A percentile compares a stretch with the other conserved stretches of the same genome.
phyloP scores from a whole-genome alignment of 116 monocot species.

The Posidonia oceanica region DNA sequence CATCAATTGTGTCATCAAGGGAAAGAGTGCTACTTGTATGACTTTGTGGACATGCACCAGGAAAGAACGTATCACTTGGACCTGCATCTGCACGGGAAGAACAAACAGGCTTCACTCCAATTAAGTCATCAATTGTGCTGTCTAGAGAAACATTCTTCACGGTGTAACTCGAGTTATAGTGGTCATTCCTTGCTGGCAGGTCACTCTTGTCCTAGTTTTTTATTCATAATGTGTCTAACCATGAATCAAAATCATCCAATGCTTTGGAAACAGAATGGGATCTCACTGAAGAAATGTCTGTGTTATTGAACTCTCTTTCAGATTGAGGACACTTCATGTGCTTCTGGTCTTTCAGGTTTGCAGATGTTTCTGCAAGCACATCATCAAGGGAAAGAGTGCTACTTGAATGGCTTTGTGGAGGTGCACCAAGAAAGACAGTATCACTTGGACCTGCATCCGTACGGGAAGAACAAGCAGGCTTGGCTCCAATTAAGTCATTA shows the following conservation, averaged over 20 bases:
- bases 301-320: background rate
- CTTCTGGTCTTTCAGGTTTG: slow-evolving; percentile 4
- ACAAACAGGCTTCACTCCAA: background rate
- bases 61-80: background rate
- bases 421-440: background rate
- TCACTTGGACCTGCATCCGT: background rate
- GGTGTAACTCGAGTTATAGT: background rate
- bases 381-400: slow-evolving; percentile 11
- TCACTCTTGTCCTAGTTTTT: background rate
- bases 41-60: background rate
- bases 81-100: background rate
- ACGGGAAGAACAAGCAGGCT: background rate
- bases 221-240: slow-evolving; percentile 8
- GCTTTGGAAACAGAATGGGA: slow-evolving; percentile 7
- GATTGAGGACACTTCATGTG: background rate
- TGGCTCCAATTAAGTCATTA: slow-evolving; percentile 10
- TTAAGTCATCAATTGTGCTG: slow-evolving; percentile 9
- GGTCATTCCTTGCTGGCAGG: background rate
- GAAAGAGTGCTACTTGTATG: background rate
- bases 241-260: slow-evolving; percentile 40
- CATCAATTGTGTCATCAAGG: slow-evolving; percentile 29
- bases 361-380: slow-evolving; percentile 25
- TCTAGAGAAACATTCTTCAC: slow-evolving; percentile 2
- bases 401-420: background rate
- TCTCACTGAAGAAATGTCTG: background rate